Evolutionary conservation across 148 eudicot genomes (phyloP), one percentile per base, ranked within the genome.

Genomic region (Amaranthus cruentus): DNA sequence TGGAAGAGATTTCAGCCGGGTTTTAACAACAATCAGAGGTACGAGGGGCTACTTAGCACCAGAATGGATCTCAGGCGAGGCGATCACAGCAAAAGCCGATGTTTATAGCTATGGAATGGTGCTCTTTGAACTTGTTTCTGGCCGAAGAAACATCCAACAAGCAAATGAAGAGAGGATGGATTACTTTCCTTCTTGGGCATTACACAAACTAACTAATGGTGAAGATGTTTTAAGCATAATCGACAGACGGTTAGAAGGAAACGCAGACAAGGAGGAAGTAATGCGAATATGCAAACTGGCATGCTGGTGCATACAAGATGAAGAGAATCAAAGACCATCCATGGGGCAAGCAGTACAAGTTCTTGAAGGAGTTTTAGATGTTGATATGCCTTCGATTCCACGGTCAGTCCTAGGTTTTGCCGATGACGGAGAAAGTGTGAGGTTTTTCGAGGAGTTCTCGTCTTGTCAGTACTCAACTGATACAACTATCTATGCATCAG

Each of bases 291-390:
- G 92, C 54, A 87, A 79, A 64, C 76, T 88, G 52, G 91, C 89
- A 28, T 84, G 92, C 71, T 90, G 96, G 96, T 88, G 96, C 67
- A 85, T 87, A 28, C 90, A 90, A 71, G 96, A 88, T 67, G 86
- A 88, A 38, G 96, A 88, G 73, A 72, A 71, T 50, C 57, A 61
- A 5, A 82, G 93, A 75, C 93, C 96, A 6, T 60, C 91, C 4
- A 91, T 88, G 91, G 85, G 96, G 11, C 93, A 83, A 58, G 85
- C 89, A 4, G 91, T 87, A 73, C 92, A 88, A 68, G 78, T 87
- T 46, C 91, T 91, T 9, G 96, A 91, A 73, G 88, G 93, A 4
- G 80, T 47, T 56, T 47, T 55, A 11, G 65, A 75, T 47, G 65
- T 57, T 1, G 67, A 73, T 53, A 63, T 64, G 70, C 76, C 76